Conservation (phyloP, 148 eudicot species). For the Vaccinium vitisidaea region DNA sequence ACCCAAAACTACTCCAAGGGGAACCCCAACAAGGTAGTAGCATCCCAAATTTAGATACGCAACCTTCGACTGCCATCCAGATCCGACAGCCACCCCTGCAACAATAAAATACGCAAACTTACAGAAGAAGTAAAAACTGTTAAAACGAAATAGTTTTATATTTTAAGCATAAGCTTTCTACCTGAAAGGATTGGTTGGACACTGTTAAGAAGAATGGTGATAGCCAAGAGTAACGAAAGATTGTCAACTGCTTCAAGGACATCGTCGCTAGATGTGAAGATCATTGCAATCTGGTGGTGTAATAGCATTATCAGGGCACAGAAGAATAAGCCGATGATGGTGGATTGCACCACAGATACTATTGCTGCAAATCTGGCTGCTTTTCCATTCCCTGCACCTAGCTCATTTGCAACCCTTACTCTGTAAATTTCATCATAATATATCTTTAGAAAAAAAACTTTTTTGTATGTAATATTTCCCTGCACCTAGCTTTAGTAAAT, state of each 20-base stretch:
- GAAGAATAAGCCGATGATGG: slow-evolving; percentile 32
- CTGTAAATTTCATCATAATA: slow-evolving; percentile 19
- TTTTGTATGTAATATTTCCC: not conserved
- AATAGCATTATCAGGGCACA: slow-evolving; percentile 30
- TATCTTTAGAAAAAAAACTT: not conserved
- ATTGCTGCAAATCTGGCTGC: slow-evolving; percentile 42
- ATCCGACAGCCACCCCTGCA: slow-evolving; percentile 51
- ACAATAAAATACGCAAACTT: not conserved
- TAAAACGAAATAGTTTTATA: not conserved
- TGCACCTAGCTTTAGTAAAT: too few species aligned
- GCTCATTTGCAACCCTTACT: slow-evolving; percentile 52
- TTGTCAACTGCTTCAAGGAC: slow-evolving; percentile 29
- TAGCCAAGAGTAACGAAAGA: slow-evolving; percentile 34
- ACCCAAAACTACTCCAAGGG: slow-evolving; percentile 39
- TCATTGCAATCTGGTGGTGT: slow-evolving; percentile 25
- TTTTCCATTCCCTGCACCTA: slow-evolving; percentile 49
- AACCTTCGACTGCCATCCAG: slow-evolving; percentile 52
- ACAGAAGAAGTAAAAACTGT: not conserved
- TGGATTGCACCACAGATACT: slow-evolving; percentile 36
- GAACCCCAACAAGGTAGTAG: slow-evolving; percentile 44
- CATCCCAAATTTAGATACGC: slow-evolving; percentile 50
- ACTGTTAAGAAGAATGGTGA: slow-evolving; percentile 37
- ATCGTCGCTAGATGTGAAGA: slow-evolving; percentile 29
- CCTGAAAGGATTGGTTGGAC: not conserved
- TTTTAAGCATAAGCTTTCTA: slow-evolving; percentile 24